Conservation (phyloP, 257 asterid genomes). For the Leptodermis oblonga region DNA sequence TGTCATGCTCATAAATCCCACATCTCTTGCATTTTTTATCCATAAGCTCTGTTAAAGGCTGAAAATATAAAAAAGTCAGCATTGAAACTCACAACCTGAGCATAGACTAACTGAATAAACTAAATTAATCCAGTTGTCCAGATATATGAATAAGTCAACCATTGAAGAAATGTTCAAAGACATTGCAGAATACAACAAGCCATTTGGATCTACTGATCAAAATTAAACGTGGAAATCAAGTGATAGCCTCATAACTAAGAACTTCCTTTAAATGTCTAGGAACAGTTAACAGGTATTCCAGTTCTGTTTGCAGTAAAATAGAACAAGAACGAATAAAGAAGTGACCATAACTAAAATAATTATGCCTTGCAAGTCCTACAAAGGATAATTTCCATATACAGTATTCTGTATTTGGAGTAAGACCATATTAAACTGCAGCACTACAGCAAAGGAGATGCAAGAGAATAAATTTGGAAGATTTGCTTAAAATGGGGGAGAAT, state of each 20-base stretch:
- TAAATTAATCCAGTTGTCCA: neutral
- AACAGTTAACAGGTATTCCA: neutral
- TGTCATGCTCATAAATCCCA: constrained; percentile 70
- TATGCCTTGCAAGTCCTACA: neutral
- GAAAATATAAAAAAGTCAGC: constrained; percentile 30
- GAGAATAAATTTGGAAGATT: neutral
- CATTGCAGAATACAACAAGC: neutral
- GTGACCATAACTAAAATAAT: neutral
- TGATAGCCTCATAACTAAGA: neutral
- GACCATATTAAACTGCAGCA: neutral
- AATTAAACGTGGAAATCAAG: neutral
- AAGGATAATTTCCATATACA: neutral
- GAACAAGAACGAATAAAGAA: neutral
- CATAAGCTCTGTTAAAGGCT: constrained; percentile 64
- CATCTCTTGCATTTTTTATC: constrained; percentile 74
- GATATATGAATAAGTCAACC: neutral
- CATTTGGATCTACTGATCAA: neutral
- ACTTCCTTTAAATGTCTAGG: neutral
- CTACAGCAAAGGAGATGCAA: neutral
- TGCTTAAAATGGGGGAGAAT: neutral
- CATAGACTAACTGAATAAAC: neutral
- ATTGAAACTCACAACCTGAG: neutral
- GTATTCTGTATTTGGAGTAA: neutral
- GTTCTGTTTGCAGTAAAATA: neutral
- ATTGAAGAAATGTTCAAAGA: neutral